Evolutionary conservation across 1,139 yeast genomes (phyloP).

Genomic region (Taphrina deformans): DNA sequence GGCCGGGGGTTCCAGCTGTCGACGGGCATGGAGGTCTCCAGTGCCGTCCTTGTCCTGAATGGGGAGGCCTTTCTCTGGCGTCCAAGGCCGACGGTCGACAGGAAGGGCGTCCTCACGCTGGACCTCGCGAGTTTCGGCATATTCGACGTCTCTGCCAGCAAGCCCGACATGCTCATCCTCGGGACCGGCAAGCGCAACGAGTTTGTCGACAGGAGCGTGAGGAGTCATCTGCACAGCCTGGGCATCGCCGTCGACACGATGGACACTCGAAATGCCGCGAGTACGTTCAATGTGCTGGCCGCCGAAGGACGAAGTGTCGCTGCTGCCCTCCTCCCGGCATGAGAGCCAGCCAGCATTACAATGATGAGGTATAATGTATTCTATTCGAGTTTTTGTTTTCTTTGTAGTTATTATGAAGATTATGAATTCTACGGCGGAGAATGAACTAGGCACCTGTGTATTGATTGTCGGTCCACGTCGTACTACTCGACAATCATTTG

Average conservation of each 20-base stretch:
- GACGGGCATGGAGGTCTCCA: slow-evolving; percentile 27
- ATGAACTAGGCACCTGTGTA: no score
- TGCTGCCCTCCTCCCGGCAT: slow-evolving; percentile 23
- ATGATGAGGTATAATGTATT: no score
- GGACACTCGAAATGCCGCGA: slow-evolving; percentile 33
- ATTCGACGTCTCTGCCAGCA: slow-evolving; percentile 20
- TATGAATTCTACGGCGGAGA: no score
- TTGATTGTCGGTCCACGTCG: no score
- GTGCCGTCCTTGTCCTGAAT: slow-evolving; percentile 28
- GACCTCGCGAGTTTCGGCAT: slow-evolving; percentile 22
- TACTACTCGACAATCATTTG: no score
- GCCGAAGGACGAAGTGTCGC: slow-evolving; percentile 33
- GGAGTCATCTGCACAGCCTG: slow-evolving; percentile 14
- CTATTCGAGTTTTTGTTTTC: not conserved
- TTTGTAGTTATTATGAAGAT: not conserved
- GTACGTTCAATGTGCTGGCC: slow-evolving; percentile 30
- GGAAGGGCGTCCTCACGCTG: slow-evolving; percentile 18
- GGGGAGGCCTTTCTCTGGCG: slow-evolving; percentile 29
- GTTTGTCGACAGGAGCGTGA: slow-evolving; percentile 22
- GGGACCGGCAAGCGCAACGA: slow-evolving; percentile 31
- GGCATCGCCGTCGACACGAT: slow-evolving; percentile 31
- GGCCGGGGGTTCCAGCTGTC: slow-evolving; percentile 32
- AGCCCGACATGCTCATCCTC: slow-evolving; percentile 33
- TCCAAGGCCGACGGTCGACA: slow-evolving; percentile 22
- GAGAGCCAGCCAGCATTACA: not conserved